Conservation (phyloP, 768 basidiomycete genomes). For the Leccinum imitatum region DNA sequence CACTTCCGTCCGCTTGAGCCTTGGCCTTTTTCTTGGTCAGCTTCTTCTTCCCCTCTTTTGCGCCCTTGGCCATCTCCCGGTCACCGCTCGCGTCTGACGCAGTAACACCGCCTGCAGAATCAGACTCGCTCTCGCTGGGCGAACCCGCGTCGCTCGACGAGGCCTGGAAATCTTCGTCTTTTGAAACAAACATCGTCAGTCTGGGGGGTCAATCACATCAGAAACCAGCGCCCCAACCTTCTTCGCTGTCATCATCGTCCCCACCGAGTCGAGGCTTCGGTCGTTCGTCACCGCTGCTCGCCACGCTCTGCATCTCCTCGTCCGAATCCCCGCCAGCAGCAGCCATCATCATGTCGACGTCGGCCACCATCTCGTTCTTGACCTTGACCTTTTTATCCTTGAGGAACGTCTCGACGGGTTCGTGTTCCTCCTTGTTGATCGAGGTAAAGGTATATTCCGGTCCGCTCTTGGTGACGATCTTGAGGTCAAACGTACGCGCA, state of each 20-base stretch:
- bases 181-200: conserved; percentile 28
- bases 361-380: conserved; percentile 94
- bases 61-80: conserved; percentile 51
- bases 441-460: conserved; percentile 89
- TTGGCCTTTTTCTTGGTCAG: conserved; percentile 45
- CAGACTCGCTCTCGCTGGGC: conserved; percentile 70
- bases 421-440: conserved; percentile 95
- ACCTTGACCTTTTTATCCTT: conserved; percentile 89
- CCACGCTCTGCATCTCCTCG: conserved; percentile 81
- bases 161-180: conserved; percentile 90
- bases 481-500: conserved; percentile 91
- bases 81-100: conserved; percentile 87
- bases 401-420: conserved; percentile 79
- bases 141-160: conserved; percentile 88
- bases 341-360: conserved; percentile 73
- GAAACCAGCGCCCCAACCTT: conserved; percentile 48
- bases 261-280: conserved; percentile 50
- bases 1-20: conserved; percentile 42
- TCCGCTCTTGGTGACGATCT: conserved; percentile 81
- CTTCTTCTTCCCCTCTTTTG: conserved; percentile 37
- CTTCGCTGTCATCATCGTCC: conserved; percentile 74
- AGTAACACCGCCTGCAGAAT: conserved; percentile 63
- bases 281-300: conserved; percentile 64
- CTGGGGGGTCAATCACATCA: neutral
- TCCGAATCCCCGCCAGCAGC: conserved; percentile 68